Evolutionary conservation across 73 alveolate genomes (phyloP), one percentile per base, ranked within the genome.

Genomic region (Urostyla sp.): DNA sequence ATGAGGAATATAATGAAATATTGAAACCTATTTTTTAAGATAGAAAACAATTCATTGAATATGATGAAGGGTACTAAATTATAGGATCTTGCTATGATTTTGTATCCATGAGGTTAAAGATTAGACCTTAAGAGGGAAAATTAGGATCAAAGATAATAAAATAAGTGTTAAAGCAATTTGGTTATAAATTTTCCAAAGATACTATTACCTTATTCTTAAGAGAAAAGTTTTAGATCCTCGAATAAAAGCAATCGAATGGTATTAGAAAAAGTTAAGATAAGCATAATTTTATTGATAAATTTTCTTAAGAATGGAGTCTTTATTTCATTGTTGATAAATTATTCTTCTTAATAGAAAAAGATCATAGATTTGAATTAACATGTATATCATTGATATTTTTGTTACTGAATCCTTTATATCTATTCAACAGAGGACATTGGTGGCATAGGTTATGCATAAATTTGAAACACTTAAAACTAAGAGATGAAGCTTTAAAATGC

Each of bases 401-500:
- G 2, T 73, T 81, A 6, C 24, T 46, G 61, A 73, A 69, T 38
- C 80, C 30, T 48, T 51, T 30, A 32, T 67, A 50, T 50, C 72
- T 13, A 34, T 69, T 66, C 35, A 11, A 84, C 50, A 51, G 93
- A 60, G 93, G 93, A 20, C 35, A 63, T 26, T 85, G 93, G 93
- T 85, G 93, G 93, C 84, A 55, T 37, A 46, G 93, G 30, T 38
- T 85, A 46, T 77, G 72, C 13, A 52, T 85, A 81, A 66, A 85
- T 32, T 28, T 85, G 46, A 85, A 85, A 38, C 93, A 85, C 37
- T 2, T 85, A 15, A 85, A 85, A 35, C 18, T 46, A 24, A 85
- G 76, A 49, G 50, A 48, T 26, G 86, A 75, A 23, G 93, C 93
- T 0, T 45, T 75, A 1, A 46, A 46, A 28, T 54, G 61, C 34